These are phyloP conservation scores for Leccinum uliginosum DNA, from an alignment of 768 basidiomycete genomes.

Conservation along the genomic window DNA sequence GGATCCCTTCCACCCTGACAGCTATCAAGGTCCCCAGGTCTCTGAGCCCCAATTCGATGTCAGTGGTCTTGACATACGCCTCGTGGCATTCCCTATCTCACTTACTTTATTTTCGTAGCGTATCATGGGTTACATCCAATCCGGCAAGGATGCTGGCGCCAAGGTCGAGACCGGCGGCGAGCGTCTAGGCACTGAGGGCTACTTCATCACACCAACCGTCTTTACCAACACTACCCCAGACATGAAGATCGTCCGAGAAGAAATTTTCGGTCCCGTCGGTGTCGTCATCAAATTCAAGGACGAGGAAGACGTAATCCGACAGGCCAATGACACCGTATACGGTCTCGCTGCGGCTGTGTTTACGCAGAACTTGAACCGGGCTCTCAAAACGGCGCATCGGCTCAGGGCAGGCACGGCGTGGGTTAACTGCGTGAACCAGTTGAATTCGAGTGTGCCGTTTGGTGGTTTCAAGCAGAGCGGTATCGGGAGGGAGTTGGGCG, in stretches of 20 bases:
- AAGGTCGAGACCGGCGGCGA: conserved; percentile 60
- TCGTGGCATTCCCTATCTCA: background rate
- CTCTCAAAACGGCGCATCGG: conserved; percentile 64
- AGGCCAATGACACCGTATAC: conserved; percentile 85
- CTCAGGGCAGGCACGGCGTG: conserved; percentile 82
- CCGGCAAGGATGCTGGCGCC: conserved; percentile 70
- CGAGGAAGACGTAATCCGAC: conserved; percentile 57
- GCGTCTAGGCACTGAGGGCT: conserved; percentile 55
- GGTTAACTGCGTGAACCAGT: conserved; percentile 40
- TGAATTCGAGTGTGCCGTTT: conserved; percentile 54
- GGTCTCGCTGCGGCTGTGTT: conserved; percentile 89
- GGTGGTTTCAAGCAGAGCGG: conserved; percentile 86
- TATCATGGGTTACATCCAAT: conserved; percentile 73
- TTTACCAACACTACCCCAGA: conserved; percentile 61
- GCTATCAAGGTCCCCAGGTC: conserved; percentile 76
- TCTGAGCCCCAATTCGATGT: conserved; percentile 73
- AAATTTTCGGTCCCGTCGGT: conserved; percentile 81
- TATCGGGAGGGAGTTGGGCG: conserved; percentile 76
- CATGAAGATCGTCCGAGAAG: conserved; percentile 72
- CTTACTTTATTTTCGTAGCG: conserved; percentile 40
- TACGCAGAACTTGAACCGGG: conserved; percentile 71
- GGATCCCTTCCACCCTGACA: conserved; percentile 58
- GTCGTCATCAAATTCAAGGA: conserved; percentile 74
- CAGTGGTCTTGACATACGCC: conserved; percentile 17
- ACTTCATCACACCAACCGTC: conserved; percentile 72